phyloP scores from a whole-genome alignment of 2,329 filamentous ascomycete genomes.

The Hypomyces rosellus region DNA sequence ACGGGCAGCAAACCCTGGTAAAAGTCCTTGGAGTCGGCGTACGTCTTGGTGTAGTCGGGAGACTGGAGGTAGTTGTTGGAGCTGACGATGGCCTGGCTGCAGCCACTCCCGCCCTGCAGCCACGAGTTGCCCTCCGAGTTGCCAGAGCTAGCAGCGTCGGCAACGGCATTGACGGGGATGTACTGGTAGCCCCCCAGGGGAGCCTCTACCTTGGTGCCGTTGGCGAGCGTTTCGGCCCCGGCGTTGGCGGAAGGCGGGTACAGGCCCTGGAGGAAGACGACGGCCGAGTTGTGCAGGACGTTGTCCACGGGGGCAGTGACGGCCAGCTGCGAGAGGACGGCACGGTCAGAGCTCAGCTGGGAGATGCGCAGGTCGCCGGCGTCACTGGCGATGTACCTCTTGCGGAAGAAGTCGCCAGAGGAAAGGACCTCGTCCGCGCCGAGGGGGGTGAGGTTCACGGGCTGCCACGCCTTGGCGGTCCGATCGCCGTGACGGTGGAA shows the following conservation, averaged over 20 bases:
- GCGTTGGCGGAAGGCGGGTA: conserved; percentile 67
- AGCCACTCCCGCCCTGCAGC: conserved; percentile 54
- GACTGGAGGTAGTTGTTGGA: conserved; percentile 50
- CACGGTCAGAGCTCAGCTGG: conserved; percentile 59
- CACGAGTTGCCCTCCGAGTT: conserved; percentile 52
- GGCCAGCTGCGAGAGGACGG: conserved; percentile 63
- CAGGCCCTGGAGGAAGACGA: conserved; percentile 75
- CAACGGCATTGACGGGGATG: conserved; percentile 62
- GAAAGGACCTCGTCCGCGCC: conserved; percentile 70
- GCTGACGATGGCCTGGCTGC: conserved; percentile 47
- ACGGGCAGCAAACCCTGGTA: conserved; percentile 49
- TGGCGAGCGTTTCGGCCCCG: conserved; percentile 56
- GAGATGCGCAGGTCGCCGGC: conserved; percentile 50
- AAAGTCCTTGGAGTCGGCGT: conserved; percentile 52
- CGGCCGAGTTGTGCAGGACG: conserved; percentile 74
- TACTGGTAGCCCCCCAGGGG: conserved; percentile 80
- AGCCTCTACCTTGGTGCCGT: conserved; percentile 58
- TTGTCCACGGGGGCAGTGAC: conserved; percentile 67
- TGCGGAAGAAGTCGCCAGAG: conserved; percentile 69
- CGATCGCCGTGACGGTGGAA: conserved; percentile 89
- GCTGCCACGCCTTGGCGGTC: conserved; percentile 67
- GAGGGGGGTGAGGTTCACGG: conserved; percentile 68
- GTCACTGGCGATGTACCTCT: conserved; percentile 62
- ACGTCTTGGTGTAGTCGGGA: conserved; percentile 37
- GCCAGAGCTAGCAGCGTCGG: conserved; percentile 45